Base-by-base conservation (phyloP, 2,329 filamentous ascomycete genomes). In the Zasmidium citrigriseum region DNA sequence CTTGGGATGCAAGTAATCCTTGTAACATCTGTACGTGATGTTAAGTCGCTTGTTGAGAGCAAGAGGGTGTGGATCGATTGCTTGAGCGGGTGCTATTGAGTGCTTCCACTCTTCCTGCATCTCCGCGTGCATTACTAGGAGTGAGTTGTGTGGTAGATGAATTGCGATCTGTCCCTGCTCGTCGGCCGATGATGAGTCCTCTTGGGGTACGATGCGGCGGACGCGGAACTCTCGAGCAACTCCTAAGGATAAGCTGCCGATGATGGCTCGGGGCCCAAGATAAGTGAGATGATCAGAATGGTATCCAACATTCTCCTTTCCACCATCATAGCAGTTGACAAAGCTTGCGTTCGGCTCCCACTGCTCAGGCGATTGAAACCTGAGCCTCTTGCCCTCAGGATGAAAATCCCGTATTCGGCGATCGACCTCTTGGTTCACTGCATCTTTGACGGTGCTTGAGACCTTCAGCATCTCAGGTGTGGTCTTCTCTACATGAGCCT, bases 101-200 rank as follows among this genome's bases (percentile, higher is more conserved):
- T 99, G 95, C 73, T 97, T 98, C 92, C 92, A 98, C 70, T 90
- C 88, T 71, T 98, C 93, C 41, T 98, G 93, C 91, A 96, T 98
- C 71, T 96, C 91, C 0, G 93, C 93, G 70, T 98, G 93, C 95
- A 99, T 98, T 10, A 98, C 82, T 0, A 99, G 82, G 0, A 98
- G 82, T 0, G 91, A 96, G 73, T 98, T 98, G 74, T 98, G 95
- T 0, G 93, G 93, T 0, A 98, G 85, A 67, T 97, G 91, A 46
- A 98, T 95, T 1, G 91, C 87, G 58, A 98, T 93, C 71, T 96
- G 93, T 3, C 93, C 93, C 68, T 90, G 86, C 0, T 83, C 81
- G 63, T 95, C 88, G 1, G 83, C 78, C 12, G 70, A 70, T 10
- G 70, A 70, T 53, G 76, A 65, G 16, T 59, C 68, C 25, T 78